Evolutionary conservation across 2,329 filamentous ascomycete species (phyloP), one percentile per base, ranked within the genome.

Genomic region (Epicoccum nigrum): DNA sequence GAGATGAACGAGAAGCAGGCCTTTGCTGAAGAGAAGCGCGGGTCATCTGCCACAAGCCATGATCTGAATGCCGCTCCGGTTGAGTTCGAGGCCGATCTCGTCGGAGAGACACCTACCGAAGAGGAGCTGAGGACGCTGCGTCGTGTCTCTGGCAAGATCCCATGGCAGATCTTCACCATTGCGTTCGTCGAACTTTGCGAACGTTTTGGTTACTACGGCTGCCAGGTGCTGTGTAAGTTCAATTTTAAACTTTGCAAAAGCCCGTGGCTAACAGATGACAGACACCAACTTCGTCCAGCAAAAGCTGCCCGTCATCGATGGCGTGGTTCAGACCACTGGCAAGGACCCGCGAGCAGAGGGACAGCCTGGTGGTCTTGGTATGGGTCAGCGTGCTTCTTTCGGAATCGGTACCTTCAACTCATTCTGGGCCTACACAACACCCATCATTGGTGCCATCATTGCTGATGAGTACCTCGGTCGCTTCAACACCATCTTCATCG

Each of bases 131-230:
- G 58, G 12, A 86, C 83, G 0, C 80, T 88, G n/a, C 81, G 79
- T 41, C 83, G 84, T 63, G 81, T 88, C 17, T 83, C 85, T 11
- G 86, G 84, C 59, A 79, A 79, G 65, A 83, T 91, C 54, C 84
- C 85, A 40, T 85, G 81, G 80, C 76, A 80, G 46, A 82, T 86
- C 51, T 91, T 85, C 74, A 86, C 84, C 20, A 83, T 92, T 52
- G 87, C 86, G 39, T 85, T 90, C 55, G 83, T 88, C 52, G 88
- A 92, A 73, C 76, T 90, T 49, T 89, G 86, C 75, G 88, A 92
- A 75, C 85, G 88, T 40, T 90, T 89, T 74, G 87, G 85, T 12
- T 92, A 90, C 81, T 90, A 91, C 65, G 88, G 88, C 46, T 86
- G 85, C 4, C 81, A 83, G 34, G 80, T 86, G 25, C 78, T 89